A percentile compares a stretch with the other conserved stretches of the same genome.
Conservation (phyloP, 805 yeast genomes). For the Schwanniomyces vanrijiae region DNA sequence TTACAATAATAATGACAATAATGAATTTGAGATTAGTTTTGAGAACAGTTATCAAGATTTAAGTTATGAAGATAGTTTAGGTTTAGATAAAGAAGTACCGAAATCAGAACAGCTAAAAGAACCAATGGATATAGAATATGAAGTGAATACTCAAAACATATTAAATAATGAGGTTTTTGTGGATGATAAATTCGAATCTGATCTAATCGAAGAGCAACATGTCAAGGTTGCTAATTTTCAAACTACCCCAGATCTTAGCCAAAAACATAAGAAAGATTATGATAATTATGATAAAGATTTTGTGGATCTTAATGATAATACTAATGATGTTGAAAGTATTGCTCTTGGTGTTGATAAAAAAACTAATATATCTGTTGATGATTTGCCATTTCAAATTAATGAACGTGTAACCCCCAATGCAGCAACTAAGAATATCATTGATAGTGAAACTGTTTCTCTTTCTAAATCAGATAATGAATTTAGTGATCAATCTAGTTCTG, state of each 20-base stretch:
- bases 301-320: no score
- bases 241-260: not conserved
- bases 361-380: no score
- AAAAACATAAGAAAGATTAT: not conserved
- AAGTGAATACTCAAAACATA: not conserved
- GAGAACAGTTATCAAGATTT: constrained; percentile 40
- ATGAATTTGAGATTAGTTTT: constrained; percentile 33
- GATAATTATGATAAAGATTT: no score
- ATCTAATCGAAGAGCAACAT: not conserved
- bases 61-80: constrained; percentile 38
- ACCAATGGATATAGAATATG: not conserved
- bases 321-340: no score
- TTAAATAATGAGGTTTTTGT: not conserved
- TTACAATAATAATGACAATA: constrained; percentile 3
- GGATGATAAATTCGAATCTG: not conserved
- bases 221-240: not conserved
- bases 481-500: not conserved
- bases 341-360: no score
- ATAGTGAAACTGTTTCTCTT: no score
- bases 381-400: no score
- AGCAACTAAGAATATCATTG: not conserved
- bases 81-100: constrained; percentile 31
- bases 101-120: constrained; percentile 13
- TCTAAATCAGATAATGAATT: not conserved
- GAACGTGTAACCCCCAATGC: no score